A percentile compares a stretch with the other conserved stretches of the same genome.
Conservation (phyloP, 2,329 filamentous ascomycete species). For the Talaromyces verruculosus region DNA sequence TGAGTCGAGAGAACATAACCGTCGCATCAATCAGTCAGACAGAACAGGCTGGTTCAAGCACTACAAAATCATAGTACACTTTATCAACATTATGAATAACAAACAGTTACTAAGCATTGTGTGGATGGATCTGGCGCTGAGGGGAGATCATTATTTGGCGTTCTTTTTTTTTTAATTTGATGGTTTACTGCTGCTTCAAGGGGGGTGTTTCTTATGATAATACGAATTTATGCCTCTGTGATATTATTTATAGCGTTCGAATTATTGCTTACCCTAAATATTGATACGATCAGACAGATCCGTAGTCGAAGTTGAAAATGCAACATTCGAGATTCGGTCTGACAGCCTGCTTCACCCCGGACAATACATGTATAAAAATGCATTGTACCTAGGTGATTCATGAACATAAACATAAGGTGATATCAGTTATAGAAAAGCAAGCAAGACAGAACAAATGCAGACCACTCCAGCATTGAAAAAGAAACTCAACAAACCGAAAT, state of each 20-base stretch:
- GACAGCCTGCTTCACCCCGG: too few relatives aligned
- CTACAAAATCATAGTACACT: not conserved
- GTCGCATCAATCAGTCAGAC: not conserved
- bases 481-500: not conserved
- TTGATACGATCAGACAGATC: not conserved
- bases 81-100: not conserved
- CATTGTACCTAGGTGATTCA: not conserved
- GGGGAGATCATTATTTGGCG: not conserved
- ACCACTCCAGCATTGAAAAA: not conserved
- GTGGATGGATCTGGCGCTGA: not conserved
- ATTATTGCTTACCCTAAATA: not conserved
- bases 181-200: not conserved
- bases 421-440: not conserved
- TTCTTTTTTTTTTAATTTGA: not conserved
- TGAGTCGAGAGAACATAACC: slow-evolving; percentile 54
- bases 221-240: slow-evolving; percentile 1
- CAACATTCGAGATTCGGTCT: not conserved
- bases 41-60: slow-evolving; percentile 1
- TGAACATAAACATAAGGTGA: not conserved
- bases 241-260: not conserved
- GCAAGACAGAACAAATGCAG: not conserved
- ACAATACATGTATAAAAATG: not conserved
- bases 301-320: not conserved
- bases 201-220: not conserved
- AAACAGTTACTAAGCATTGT: not conserved